Percentiles rank a stretch among this genome's conserved stretches.
Conservation (phyloP, 225 moss, liverwort and hornwort species). For the Pleurozium schreberi region DNA sequence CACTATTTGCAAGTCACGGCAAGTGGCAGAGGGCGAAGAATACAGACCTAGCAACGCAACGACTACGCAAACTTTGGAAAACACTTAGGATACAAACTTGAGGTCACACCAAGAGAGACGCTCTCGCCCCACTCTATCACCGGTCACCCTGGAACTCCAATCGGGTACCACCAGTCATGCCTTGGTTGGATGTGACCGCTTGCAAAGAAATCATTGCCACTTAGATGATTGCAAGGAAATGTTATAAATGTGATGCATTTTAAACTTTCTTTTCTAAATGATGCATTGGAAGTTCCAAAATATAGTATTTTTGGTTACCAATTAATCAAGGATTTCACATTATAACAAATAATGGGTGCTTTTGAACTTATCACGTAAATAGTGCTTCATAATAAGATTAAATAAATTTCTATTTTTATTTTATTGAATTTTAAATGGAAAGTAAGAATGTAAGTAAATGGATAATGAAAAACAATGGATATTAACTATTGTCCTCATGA, state of each 20-base stretch:
- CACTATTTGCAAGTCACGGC: neutral
- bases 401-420: too few relatives aligned
- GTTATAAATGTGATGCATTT: neutral
- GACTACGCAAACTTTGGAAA: neutral
- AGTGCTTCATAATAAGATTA: too few relatives aligned
- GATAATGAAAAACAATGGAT: too few relatives aligned
- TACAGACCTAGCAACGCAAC: fast-evolving
- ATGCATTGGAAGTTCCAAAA: neutral
- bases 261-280: fast-evolving
- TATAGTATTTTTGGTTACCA: neutral
- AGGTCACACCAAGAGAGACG: neutral
- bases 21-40: neutral
- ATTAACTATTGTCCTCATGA: too few relatives aligned
- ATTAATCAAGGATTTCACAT: neutral
- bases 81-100: neutral
- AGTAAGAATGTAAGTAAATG: too few relatives aligned
- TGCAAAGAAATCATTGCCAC: neutral
- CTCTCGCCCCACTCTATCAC: neutral
- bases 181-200: neutral
- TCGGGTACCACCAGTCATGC: fast-evolving
- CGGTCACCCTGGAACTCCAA: neutral
- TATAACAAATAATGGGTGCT: neutral
- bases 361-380: too few relatives aligned
- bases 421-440: too few relatives aligned
- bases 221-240: neutral